Evolutionary conservation across 179 eudicot genomes (phyloP), one percentile per base, ranked within the genome.

Genomic region (Carnegiea gigantea): DNA sequence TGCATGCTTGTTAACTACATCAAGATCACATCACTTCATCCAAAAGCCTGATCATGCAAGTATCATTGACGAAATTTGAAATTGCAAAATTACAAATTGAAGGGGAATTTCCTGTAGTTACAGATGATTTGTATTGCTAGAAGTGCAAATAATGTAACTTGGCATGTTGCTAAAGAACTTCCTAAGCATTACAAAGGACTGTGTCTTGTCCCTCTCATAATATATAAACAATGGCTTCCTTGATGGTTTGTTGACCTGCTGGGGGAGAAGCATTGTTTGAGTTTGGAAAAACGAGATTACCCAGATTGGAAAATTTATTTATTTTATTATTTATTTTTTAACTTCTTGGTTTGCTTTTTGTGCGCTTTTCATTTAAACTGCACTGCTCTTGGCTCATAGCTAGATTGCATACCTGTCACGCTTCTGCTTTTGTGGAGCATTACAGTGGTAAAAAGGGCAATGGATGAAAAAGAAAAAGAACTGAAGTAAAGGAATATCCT

Each of bases 221-320:
- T n/a, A 67, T 28, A 26, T 0, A 28, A 67, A 26, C 71, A 20
- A 67, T 20, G 38, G 9, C 28, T 67, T 28, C 36, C 17, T 26
- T 9, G 1, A 67, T 11, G 23, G 71, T 6, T 28, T 13, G 20
- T 67, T 6, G n/a, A 7, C 28, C 72, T 26, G 6, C 72, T 1
- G 40, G 38, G 12, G 72, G 40, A 26, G 38, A 26, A 67, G 72
- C 38, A 28, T 28, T 4, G 6, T 67, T 67, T 28, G 18, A 24
- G 71, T 67, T 67, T 67, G 72, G 36, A 26, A 67, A n/a, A 67
- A 67, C 72, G 9, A n/a, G 44, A 62, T 62, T n/a, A 62, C 30
- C 13, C 8, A 62, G 10, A 23, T 62, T 23, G 68, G 44, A 24
- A 65, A 13, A 21, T 26, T 67, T 28, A 0, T 21, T 60, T 60